These are phyloP conservation scores for Pelagophyceae sp. DNA, from an alignment of 352 stramenopile species.

Conservation along the genomic window DNA sequence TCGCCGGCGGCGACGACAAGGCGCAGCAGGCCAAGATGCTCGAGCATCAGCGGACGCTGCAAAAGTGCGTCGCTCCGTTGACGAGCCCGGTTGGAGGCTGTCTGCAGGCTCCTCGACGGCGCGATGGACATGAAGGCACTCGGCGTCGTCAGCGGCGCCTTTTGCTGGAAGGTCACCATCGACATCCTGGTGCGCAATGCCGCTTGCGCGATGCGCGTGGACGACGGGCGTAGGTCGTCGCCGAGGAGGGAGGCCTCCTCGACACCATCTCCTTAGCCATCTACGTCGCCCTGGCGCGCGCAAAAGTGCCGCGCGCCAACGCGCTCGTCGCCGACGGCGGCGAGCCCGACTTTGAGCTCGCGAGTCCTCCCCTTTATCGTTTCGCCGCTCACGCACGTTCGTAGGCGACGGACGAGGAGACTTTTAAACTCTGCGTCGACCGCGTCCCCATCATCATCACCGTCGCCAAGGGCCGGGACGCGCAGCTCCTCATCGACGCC, in stretches of 20 bases:
- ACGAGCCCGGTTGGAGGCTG: neutral
- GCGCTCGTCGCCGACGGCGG: neutral
- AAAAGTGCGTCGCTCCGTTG: neutral
- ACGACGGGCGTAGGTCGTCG: neutral
- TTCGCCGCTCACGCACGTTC: neutral
- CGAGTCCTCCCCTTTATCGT: too few species aligned
- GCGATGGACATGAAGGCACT: neutral
- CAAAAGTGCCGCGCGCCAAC: neutral
- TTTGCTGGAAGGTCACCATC: neutral
- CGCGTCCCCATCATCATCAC: neutral
- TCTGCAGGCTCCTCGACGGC: neutral
- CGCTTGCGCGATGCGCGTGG: neutral
- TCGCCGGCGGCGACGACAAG: neutral
- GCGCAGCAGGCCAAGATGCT: neutral
- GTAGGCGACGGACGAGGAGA: too few species aligned
- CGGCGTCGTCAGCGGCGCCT: neutral
- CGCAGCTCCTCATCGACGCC: neutral
- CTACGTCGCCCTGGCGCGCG: neutral
- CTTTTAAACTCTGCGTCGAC: too few species aligned
- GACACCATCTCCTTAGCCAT: neutral
- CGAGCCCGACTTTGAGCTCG: neutral
- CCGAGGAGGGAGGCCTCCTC: neutral
- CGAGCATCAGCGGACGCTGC: neutral
- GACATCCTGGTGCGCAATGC: neutral
- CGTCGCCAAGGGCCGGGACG: neutral